Evolutionary conservation across 805 yeast genomes (phyloP), one percentile per base, ranked within the genome.

Genomic region (Tetrapisispora pingtungensis): DNA sequence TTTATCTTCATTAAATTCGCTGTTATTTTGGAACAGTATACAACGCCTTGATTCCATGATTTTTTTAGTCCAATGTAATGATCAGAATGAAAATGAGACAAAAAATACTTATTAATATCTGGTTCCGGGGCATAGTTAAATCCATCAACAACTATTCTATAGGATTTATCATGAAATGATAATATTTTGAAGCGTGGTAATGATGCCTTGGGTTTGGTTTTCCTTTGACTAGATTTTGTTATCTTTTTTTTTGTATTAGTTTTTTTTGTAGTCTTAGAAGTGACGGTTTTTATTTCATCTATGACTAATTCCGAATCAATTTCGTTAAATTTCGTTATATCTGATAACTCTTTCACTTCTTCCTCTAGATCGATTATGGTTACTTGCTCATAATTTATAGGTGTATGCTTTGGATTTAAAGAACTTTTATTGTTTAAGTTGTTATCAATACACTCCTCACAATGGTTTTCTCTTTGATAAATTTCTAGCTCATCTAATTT

Each of bases 81-180:
- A 59, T 93, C 98, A 0, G 95, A 70, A 61, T 93, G 98, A 66
- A 84, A 90, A 66, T 93, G 98, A 0, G 87, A 74, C 22, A 84
- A 63, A 49, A 82, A 75, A 61, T 83, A 84, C 36, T 70, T 68
- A 2, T 61, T 48, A 6, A 82, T 73, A 1, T 62, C 58, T 0
- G 65, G 66, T 48, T 74, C 69, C 0, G 73, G 69, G 8, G 46
- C 54, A 43, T 48, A 62, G 36, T 60, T 59, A 62, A 83, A 77
- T 0, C 88, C 88, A 64, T 83, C 93, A 22, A 83, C 85, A 0
- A 80, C 74, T 2, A 76, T 52, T 44, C 70, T 65, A 36, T 57
- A 55, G 12, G 48, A 46, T 13, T 49, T 44, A 3, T 54, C 47
- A 8, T 60, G 65, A 45, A 82, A 77, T 0, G 58, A 50, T 17